phyloP scores from a whole-genome alignment of 2,329 filamentous ascomycete species.

The Sclerotinia sclerotiorum region DNA sequence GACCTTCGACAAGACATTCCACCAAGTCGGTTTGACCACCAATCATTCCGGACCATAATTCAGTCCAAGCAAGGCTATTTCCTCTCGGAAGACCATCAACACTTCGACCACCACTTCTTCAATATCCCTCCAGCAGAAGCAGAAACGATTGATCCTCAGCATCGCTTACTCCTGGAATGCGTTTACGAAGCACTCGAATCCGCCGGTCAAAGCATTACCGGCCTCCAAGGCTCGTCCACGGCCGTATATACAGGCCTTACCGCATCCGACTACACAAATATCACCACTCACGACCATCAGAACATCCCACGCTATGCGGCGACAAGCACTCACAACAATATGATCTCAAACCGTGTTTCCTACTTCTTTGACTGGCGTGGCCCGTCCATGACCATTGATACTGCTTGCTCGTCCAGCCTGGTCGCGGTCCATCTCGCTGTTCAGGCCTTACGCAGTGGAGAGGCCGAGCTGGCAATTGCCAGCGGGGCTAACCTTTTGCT shows the following conservation, averaged over 20 bases:
- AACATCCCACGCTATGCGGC: constrained; percentile 37
- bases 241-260: constrained; percentile 18
- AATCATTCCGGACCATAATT: too few species aligned
- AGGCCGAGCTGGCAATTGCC: constrained; percentile 34
- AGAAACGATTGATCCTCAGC: constrained; percentile 37
- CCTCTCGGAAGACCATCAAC: constrained; percentile 36
- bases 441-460: constrained; percentile 48
- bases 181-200: constrained; percentile 36
- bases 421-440: constrained; percentile 54
- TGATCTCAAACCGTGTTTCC: constrained; percentile 33
- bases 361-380: constrained; percentile 42
- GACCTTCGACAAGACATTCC: constrained; percentile 34
- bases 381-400: constrained; percentile 57
- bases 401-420: constrained; percentile 57
- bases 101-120: constrained; percentile 43
- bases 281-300: background rate
- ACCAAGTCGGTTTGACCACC: constrained; percentile 46
- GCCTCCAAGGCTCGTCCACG: constrained; percentile 2
- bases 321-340: constrained; percentile 39
- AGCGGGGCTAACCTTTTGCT: constrained; percentile 31
- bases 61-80: constrained; percentile 35
- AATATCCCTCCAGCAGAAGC: constrained; percentile 33
- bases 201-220: constrained; percentile 3
- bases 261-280: constrained; percentile 8
- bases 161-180: constrained; percentile 33